A percentile compares a stretch with the other conserved stretches of the same genome.
These are phyloP conservation scores for Colletotrichum brevisporum DNA, from an alignment of 2,329 filamentous ascomycete species.

Conservation along the genomic window DNA sequence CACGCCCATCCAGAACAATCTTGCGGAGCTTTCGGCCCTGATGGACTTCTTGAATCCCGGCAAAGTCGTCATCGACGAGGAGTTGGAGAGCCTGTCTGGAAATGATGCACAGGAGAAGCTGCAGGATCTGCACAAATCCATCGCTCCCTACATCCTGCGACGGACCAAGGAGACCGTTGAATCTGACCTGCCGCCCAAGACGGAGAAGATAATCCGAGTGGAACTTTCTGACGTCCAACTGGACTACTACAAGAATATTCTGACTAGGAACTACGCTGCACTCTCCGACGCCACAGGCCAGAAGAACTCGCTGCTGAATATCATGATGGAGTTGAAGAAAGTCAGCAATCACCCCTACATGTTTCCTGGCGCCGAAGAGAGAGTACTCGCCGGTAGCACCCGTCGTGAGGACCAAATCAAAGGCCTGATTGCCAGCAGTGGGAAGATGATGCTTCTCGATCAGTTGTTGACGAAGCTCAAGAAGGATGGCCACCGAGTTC, in stretches of 20 bases:
- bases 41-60: conserved; percentile 99
- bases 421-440: conserved; percentile 94
- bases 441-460: conserved; percentile 99
- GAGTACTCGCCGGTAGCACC: conserved; percentile 83
- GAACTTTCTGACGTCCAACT: conserved; percentile 96
- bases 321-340: conserved; percentile 99
- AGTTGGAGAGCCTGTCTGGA: conserved; percentile 84
- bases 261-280: conserved; percentile 95
- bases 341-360: conserved; percentile 99
- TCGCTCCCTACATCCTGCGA: conserved; percentile 94
- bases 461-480: conserved; percentile 94
- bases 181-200: conserved; percentile 95
- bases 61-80: conserved; percentile 89
- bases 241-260: conserved; percentile 99
- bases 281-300: conserved; percentile 92
- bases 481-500: conserved; percentile 92
- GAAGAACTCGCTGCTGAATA: conserved; percentile 95
- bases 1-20: conserved; percentile 96
- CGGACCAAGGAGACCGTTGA: conserved; percentile 98
- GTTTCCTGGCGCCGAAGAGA: conserved; percentile 94
- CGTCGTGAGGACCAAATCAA: conserved; percentile 93
- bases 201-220: conserved; percentile 98
- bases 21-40: conserved; percentile 91
- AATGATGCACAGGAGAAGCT: conserved; percentile 90
- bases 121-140: conserved; percentile 84